Evolutionary conservation across 805 yeast genomes (phyloP), one percentile per base, ranked within the genome.

Genomic region (Metschnikowia kunwiensis): DNA sequence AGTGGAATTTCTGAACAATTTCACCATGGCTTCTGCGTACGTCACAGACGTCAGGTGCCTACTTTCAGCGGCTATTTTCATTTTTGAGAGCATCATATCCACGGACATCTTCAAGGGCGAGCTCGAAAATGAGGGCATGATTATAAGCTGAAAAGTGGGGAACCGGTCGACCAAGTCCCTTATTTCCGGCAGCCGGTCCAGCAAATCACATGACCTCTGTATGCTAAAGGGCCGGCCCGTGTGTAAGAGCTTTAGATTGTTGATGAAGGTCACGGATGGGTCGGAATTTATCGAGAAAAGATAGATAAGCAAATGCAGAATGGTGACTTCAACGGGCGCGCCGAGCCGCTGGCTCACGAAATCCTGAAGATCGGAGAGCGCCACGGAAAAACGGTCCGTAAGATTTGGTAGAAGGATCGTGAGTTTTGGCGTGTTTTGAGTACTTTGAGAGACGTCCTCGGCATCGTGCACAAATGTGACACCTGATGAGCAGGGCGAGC

Each of bases 11-110:
- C 33, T 31, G 36, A 46, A 32, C 24, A 35, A 20, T 22, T 41
- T 34, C 13, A 32, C 31, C 37, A 48, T 36, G 11, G 51, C 47
- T 24, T 48, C 53, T 4, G 51, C 49, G 26, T 48, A 48, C 3
- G 53, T 48, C 8, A 36, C 52, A 3, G 47, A 22, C 9, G 27
- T 10, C 7, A 26, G 27, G 3, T 10, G 11, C 17, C 11, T 18
- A 11, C 13, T 21, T 4, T 25, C 34, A 2, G 30, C 19, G 4
- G 17, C 24, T 2, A 20, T 10, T 7, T 27, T 12, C 2, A 13
- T 11, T 16, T 28, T 29, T 10, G 20, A 2, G 15, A 36, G 11
- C 42, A 40, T 43, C 8, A 23, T 11, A 3, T 27, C 24, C 7
- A 32, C 16, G 6, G 36, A 9, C 29, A 39, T 25, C 5, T 25